These are phyloP conservation scores for Amorphotheca resinae DNA, from an alignment of 495 filamentous ascomycete genomes.

Conservation along the genomic window DNA sequence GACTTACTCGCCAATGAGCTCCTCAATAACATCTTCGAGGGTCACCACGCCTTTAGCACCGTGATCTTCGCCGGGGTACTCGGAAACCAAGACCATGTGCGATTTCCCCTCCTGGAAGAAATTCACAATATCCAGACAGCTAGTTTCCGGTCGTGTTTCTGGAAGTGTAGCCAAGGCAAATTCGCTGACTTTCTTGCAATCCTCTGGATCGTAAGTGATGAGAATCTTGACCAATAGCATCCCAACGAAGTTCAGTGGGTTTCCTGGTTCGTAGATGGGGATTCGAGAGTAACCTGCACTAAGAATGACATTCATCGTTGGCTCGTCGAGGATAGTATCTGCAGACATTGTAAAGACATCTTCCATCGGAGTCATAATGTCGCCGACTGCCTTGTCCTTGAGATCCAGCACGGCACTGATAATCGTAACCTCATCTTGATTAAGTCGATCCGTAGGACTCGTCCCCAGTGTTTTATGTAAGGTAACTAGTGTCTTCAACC, in stretches of 20 bases:
- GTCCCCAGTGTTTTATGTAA: slow-evolving; percentile 84
- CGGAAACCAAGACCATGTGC: slow-evolving; percentile 95
- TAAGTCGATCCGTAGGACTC: slow-evolving; percentile 71
- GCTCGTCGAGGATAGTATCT: slow-evolving; percentile 80
- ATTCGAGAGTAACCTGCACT: slow-evolving; percentile 91
- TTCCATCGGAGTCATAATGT: slow-evolving; percentile 96
- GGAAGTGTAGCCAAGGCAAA: slow-evolving; percentile 90
- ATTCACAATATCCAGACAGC: slow-evolving; percentile 95
- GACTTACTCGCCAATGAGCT: slow-evolving; percentile 90
- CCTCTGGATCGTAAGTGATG: slow-evolving; percentile 96
- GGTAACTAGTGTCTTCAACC: slow-evolving; percentile 77
- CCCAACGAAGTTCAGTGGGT: slow-evolving; percentile 76
- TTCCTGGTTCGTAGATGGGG: slow-evolving; percentile 80
- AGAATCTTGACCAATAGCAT: slow-evolving; percentile 98
- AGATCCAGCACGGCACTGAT: slow-evolving; percentile 93
- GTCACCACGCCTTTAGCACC: slow-evolving; percentile 91
- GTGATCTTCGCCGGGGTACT: slow-evolving; percentile 74
- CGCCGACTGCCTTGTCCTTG: slow-evolving; percentile 88
- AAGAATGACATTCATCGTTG: slow-evolving; percentile 84
- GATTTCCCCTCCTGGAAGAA: slow-evolving; percentile 99
- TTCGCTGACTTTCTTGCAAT: slow-evolving; percentile 68
- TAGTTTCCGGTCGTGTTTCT: slow-evolving; percentile 87
- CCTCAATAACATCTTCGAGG: slow-evolving; percentile 94
- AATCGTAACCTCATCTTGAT: slow-evolving; percentile 96
- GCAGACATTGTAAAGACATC: slow-evolving; percentile 93